These are phyloP conservation scores for Huntiella abstrusa DNA, from an alignment of 2,329 filamentous ascomycete species.

Conservation along the genomic window DNA sequence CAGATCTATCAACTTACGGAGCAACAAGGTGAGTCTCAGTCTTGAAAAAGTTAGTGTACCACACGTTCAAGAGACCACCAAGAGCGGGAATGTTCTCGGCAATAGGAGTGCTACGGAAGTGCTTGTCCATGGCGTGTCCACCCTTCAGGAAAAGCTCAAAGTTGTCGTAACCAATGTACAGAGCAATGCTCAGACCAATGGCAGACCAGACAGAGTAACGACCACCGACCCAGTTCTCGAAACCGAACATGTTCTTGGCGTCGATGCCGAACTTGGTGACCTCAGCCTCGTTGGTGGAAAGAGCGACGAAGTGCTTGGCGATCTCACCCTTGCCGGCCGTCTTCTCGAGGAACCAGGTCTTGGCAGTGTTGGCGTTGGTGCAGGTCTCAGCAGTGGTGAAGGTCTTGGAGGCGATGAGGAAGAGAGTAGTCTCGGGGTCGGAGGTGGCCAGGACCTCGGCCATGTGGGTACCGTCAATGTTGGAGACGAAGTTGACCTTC, in stretches of 20 bases:
- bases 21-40: constrained; percentile 94
- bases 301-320: constrained; percentile 95
- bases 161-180: constrained; percentile 95
- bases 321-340: constrained; percentile 62
- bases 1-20: constrained; percentile 40
- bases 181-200: constrained; percentile 81
- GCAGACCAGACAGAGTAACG: constrained; percentile 98
- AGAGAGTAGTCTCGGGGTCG: constrained; percentile 94
- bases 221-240: constrained; percentile 95
- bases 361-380: constrained; percentile 94
- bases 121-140: constrained; percentile 94
- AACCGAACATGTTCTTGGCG: constrained; percentile 98
- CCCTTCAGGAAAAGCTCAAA: constrained; percentile 91
- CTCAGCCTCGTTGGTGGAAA: constrained; percentile 88
- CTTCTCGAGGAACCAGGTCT: constrained; percentile 87
- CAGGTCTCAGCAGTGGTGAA: constrained; percentile 96
- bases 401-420: constrained; percentile 96
- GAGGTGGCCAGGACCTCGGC: constrained; percentile 77
- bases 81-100: constrained; percentile 90
- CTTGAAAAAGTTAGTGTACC: constrained; percentile 98
- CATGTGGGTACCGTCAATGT: constrained; percentile 97
- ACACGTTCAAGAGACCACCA: constrained; percentile 84
- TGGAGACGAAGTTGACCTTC: constrained; percentile 95
- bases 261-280: constrained; percentile 98
- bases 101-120: constrained; percentile 80